Evolutionary conservation across 495 filamentous ascomycete genomes (phyloP).

Genomic region (Hypoxylon rickii): DNA sequence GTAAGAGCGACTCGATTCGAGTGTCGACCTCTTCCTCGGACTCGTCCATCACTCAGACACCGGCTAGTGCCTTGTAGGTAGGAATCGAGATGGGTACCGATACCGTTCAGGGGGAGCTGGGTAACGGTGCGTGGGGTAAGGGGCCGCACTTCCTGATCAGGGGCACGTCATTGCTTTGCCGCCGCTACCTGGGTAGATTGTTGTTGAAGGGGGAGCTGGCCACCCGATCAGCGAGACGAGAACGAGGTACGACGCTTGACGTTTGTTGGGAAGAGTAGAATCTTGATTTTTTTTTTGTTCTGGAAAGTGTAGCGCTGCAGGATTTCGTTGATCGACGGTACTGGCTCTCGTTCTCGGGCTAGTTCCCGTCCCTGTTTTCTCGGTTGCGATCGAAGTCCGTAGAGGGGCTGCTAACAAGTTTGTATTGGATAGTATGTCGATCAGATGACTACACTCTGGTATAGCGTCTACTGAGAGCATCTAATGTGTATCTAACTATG

Average conservation of each 20-base stretch:
- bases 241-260: slow-evolving; percentile 15
- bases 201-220: slow-evolving; percentile 1
- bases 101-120: slow-evolving; percentile 7
- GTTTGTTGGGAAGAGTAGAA: slow-evolving; percentile 8
- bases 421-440: slow-evolving; percentile 3
- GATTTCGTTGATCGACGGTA: slow-evolving; percentile 17
- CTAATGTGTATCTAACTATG: no score
- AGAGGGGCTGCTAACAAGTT: not conserved
- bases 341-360: slow-evolving; percentile 25
- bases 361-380: slow-evolving; percentile 23
- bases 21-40: slow-evolving; percentile 45
- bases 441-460: slow-evolving; percentile 6
- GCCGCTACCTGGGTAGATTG: slow-evolving; percentile 10
- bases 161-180: slow-evolving; percentile 29
- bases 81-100: slow-evolving; percentile 19
- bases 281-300: slow-evolving; percentile 2
- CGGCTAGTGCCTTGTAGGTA: slow-evolving; percentile 17
- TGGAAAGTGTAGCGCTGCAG: not conserved
- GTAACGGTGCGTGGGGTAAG: slow-evolving; percentile 17
- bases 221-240: slow-evolving; percentile 21
- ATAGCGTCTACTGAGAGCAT: no score
- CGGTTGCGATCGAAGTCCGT: slow-evolving; percentile 16
- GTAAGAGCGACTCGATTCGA: slow-evolving; percentile 47
- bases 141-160: slow-evolving; percentile 31
- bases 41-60: slow-evolving; percentile 43